Evolutionary conservation across 2,329 filamentous ascomycete species (phyloP).

Genomic region (Venturia carpophila): DNA sequence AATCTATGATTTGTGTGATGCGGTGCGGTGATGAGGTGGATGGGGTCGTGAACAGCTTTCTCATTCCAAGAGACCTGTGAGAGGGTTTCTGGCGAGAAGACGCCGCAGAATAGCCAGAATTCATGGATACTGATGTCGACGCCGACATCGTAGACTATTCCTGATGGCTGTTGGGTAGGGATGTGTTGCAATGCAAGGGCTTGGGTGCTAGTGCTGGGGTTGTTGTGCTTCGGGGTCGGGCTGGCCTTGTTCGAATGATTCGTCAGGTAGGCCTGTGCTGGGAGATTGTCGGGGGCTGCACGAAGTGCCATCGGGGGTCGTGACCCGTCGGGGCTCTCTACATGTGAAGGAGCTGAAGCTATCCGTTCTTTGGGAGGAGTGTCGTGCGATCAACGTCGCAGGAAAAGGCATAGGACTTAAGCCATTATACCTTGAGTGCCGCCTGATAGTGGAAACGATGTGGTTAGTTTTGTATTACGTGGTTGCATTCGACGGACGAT

Average conservation of each 20-base stretch:
- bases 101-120: not conserved
- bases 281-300: slow-evolving; percentile 8
- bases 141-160: not conserved
- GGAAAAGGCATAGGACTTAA: not conserved
- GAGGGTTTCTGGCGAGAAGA: not conserved
- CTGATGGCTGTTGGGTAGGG: not conserved
- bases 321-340: slow-evolving; percentile 10
- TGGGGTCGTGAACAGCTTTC: not conserved
- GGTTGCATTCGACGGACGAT: not conserved
- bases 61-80: not conserved
- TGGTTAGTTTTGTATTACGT: slow-evolving; percentile 2
- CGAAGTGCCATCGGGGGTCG: slow-evolving; percentile 11
- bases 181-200: slow-evolving; percentile 1
- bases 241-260: slow-evolving; percentile 5
- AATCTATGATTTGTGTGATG: slow-evolving; percentile 6
- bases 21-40: slow-evolving; percentile 2
- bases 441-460: slow-evolving; percentile 5
- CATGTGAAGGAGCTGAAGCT: not conserved
- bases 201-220: slow-evolving; percentile 10
- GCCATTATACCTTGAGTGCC: slow-evolving; percentile 12
- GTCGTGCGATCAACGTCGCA: not conserved
- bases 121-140: not conserved
- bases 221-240: slow-evolving; percentile 10
- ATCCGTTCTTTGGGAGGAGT: not conserved
- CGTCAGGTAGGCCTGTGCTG: slow-evolving; percentile 12